phyloP scores from a whole-genome alignment of 106 monocot genomes.

The Narthecium ossifragum region DNA sequence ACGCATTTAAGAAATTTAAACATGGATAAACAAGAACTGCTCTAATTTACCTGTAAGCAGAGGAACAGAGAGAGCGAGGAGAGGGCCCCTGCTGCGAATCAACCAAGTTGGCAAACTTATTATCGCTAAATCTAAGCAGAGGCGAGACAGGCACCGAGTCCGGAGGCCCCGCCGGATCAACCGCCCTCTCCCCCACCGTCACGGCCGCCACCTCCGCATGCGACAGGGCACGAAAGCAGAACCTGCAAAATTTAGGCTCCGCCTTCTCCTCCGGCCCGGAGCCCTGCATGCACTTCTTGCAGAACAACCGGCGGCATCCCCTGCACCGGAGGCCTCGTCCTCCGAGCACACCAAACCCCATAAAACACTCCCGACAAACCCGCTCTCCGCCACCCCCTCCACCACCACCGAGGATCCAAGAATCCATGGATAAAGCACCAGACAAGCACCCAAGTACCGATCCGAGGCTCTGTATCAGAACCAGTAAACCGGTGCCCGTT shows the following conservation, averaged over 20 bases:
- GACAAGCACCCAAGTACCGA: no score
- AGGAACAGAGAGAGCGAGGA: conserved; percentile 21
- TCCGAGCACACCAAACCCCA: not conserved
- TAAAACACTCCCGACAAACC: conserved; percentile 34
- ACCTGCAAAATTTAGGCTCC: conserved; percentile 7
- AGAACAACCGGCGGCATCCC: conserved; percentile 29
- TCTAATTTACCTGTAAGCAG: conserved; percentile 29
- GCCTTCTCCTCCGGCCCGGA: not conserved
- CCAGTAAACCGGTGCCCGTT: no score
- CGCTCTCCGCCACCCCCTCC: no score
- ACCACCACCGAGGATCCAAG: no score
- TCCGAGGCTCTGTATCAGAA: no score
- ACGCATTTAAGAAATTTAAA: no score
- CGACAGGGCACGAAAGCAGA: conserved; percentile 6
- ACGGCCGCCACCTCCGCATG: not conserved
- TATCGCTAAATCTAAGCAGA: conserved; percentile 8
- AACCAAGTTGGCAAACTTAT: conserved; percentile 4
- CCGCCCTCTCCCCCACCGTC: no score
- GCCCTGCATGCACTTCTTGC: conserved; percentile 25
- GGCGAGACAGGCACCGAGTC: conserved; percentile 3
- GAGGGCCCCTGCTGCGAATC: conserved; percentile 27
- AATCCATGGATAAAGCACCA: no score
- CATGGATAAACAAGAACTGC: not conserved
- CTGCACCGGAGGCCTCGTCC: conserved; percentile 12
- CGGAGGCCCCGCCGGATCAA: conserved; percentile 10